A percentile compares a stretch with the other conserved stretches of the same genome.
Evolutionary conservation across 805 yeast species (phyloP).

Genomic region (Wickerhamomyces rabaulensis): DNA sequence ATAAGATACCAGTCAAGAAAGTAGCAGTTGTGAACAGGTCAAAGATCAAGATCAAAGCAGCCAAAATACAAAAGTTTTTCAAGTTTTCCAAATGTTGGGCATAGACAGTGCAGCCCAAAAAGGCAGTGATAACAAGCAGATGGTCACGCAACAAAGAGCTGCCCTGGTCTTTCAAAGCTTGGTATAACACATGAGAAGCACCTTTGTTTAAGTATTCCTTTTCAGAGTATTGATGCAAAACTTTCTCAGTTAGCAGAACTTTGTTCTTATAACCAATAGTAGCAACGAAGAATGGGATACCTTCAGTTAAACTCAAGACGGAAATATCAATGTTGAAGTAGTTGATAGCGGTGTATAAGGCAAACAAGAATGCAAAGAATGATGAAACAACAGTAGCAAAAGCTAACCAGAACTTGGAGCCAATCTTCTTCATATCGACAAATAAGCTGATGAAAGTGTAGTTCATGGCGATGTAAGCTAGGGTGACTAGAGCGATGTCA

Average conservation of each 20-base stretch:
- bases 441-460: constrained; percentile 74
- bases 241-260: constrained; percentile 60
- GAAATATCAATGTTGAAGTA: constrained; percentile 59
- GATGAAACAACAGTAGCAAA: constrained; percentile 75
- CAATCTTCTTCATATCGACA: constrained; percentile 66
- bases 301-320: constrained; percentile 75
- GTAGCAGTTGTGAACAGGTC: constrained; percentile 75
- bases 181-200: constrained; percentile 29
- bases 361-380: constrained; percentile 77
- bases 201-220: constrained; percentile 27
- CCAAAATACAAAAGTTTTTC: constrained; percentile 72
- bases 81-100: constrained; percentile 68
- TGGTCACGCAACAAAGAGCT: constrained; percentile 59
- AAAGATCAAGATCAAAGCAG: constrained; percentile 61
- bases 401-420: constrained; percentile 86
- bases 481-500: constrained; percentile 71
- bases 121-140: constrained; percentile 62
- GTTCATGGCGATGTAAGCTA: constrained; percentile 86
- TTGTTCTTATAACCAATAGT: constrained; percentile 90
- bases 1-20: constrained; percentile 76
- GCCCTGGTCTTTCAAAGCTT: constrained; percentile 32
- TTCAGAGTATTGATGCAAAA: constrained; percentile 30
- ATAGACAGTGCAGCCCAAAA: constrained; percentile 58
- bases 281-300: constrained; percentile 88
- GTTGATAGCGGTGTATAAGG: constrained; percentile 57